Base-by-base conservation (phyloP, 108 stramenopile genomes). In the Stephanodiscus triporus region DNA sequence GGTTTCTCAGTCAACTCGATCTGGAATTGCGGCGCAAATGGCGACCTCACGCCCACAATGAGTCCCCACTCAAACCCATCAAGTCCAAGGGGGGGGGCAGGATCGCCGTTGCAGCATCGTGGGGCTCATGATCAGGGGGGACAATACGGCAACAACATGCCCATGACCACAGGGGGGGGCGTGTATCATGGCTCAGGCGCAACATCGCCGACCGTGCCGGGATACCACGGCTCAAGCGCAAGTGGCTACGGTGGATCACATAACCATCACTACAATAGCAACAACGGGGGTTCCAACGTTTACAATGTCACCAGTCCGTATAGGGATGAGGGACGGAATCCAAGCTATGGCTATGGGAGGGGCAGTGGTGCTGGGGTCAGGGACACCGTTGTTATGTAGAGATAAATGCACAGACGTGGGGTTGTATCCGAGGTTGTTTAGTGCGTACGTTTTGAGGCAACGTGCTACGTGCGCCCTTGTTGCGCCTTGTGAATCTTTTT, bases 21-120 rank as follows among this genome's bases (percentile, higher is more conserved):
- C 30, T 93, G 92, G 92, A 93, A 90, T 48, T 93, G 92, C 50
- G 91, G 88, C 29, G 88, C 81, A 47, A 81, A 71, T 42, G 72
- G 58, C 45, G 86, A 84, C 26, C 70, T 84, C 27, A 79, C 68
- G 40, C 84, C 86, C 29, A 76, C 84, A 0, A 80, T 78, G 37
- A 88, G 84, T 65, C 85, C 86, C 14, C 77, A 79, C 2, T 80
- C 67, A 8, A 54, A 78, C 54, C 63, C 63, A 17, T 63, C 61
- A 20, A 78, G 77, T 66, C 77, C 77, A 20, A 22, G 37, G 16
- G 71, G 49, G 29, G 66, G 29, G n/a, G 42, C 11, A 2, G 62
- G 72, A 20, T 56, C 55, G 2, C 27, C 55, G 24, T 56, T 56
- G 55, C 29, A 7, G 23, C 51, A 53, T 53, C 51, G 1, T 6